Percentiles rank a stretch among this genome's conserved stretches.
Evolutionary conservation across 2,329 filamentous ascomycete genomes (phyloP).

Genomic region (Escovopsis sp.): DNA sequence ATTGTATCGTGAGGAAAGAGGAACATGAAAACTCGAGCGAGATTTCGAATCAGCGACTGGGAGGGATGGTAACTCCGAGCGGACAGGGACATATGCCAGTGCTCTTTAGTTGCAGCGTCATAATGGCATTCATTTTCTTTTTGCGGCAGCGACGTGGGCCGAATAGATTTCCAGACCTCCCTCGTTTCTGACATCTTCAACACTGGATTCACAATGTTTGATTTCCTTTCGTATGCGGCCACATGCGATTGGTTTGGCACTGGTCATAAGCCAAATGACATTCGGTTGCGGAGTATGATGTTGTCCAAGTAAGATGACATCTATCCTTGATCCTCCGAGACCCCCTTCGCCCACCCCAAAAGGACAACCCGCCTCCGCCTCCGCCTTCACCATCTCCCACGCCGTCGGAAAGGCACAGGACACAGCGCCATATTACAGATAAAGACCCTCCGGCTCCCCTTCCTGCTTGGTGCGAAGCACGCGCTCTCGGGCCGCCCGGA

Average conservation of each 20-base stretch:
- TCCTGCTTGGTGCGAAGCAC: slow-evolving; percentile 98
- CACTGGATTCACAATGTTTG: neutral
- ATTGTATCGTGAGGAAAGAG: too few species aligned
- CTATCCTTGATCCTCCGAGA: neutral
- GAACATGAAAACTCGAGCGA: neutral
- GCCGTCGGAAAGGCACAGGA: slow-evolving; percentile 1
- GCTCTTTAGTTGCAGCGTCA: neutral
- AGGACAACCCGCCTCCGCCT: neutral
- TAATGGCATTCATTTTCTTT: neutral
- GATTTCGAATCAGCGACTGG: neutral
- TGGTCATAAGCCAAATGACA: neutral
- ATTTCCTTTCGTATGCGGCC: neutral
- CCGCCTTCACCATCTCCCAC: neutral
- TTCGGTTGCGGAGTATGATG: neutral
- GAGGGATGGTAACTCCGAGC: too few species aligned
- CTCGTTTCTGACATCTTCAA: too few species aligned
- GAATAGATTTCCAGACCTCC: neutral
- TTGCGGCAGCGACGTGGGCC: neutral
- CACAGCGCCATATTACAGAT: slow-evolving; percentile 54
- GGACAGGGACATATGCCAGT: too few species aligned
- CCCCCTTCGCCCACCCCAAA: neutral
- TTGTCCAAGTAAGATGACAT: neutral
- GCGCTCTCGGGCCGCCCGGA: slow-evolving; percentile 78
- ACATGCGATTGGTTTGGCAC: neutral
- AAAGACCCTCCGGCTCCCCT: slow-evolving; percentile 94